Percentiles rank a stretch among this genome's conserved stretches.
phyloP scores from a whole-genome alignment of 1,284 basidiomycete species.

The Irpex sp. region DNA sequence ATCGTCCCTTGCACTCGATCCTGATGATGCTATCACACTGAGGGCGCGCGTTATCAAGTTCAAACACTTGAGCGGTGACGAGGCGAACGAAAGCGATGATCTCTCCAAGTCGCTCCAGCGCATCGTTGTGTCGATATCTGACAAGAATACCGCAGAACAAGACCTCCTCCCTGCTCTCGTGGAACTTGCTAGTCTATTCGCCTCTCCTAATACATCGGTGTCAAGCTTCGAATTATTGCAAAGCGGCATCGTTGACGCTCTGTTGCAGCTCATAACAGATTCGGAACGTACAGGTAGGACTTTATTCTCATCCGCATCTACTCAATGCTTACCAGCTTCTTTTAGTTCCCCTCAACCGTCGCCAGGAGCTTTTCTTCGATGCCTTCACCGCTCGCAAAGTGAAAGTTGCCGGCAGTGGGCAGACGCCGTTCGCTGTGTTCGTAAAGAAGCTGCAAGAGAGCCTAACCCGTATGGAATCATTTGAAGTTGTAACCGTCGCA shows the following conservation, averaged over 20 bases:
- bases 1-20: conserved; percentile 62
- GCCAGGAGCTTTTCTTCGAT: conserved; percentile 72
- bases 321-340: neutral
- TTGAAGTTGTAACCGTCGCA: conserved; percentile 85
- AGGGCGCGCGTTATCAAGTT: conserved; percentile 82
- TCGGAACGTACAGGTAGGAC: conserved; percentile 48
- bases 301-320: conserved; percentile 2
- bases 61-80: conserved; percentile 61
- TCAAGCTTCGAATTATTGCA: conserved; percentile 96
- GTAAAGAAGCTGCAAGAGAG: conserved; percentile 95
- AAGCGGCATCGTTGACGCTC: conserved; percentile 86
- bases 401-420: conserved; percentile 36
- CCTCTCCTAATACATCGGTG: conserved; percentile 71
- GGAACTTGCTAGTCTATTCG: conserved; percentile 76
- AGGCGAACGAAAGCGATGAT: conserved; percentile 55
- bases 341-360: conserved; percentile 49
- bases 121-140: conserved; percentile 59
- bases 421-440: conserved; percentile 72
- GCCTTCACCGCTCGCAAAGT: conserved; percentile 58
- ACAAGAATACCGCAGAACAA: conserved; percentile 53
- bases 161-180: conserved; percentile 60
- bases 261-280: conserved; percentile 80
- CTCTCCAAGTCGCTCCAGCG: conserved; percentile 60
- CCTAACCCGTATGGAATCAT: conserved; percentile 89
- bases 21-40: conserved; percentile 88